Base-by-base conservation (phyloP, 176 grass and related monocot species). In the Canna indica region DNA sequence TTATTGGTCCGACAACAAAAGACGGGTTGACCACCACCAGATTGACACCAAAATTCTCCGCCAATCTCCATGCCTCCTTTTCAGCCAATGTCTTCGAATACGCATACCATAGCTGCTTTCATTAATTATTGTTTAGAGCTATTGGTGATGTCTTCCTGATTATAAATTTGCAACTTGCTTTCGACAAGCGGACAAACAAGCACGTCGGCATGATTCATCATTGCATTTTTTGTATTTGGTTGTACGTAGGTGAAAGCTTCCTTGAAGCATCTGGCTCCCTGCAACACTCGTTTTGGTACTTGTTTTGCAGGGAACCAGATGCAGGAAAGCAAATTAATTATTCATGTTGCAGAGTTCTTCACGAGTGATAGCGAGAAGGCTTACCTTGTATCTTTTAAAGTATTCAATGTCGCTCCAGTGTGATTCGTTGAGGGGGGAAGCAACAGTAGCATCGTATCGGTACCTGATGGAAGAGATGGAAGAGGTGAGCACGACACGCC, bases 41-140 rank as follows among this genome's bases (percentile, higher is more conserved):
- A 22, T 83, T 79, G 35, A 95, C 69, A 34, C 61, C 77, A 20
- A 71, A 73, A 74, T 95, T 71, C 67, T 83, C 68, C 0, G 91
- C 87, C 26, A 95, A 79, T 1, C 79, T 77, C 91, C 91, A 95
- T 56, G 91, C 87, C 75, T 95, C 91, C 79, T 81, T 76, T 82
- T 95, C 91, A 39, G 91, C 91, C 84, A 87, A 42, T 58, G 87
- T 90, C 83, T 95, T 95, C 0, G 91, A 84, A 41, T 95, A 95
- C 1, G 87, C 91, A 71, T 95, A 95, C 91, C 91, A 95, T 12
- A 95, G 72, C 87, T 90, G 79, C 50, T n/a, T 20, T 67, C n/a
- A n/a, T n/a, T n/a, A n/a, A n/a, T n/a, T n/a, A n/a, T n/a, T n/a
- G n/a, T n/a, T n/a, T n/a, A n/a, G n/a, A n/a, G n/a, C n/a, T n/a